Evolutionary conservation across 768 basidiomycete species (phyloP).

Genomic region (Rickenella mellea): DNA sequence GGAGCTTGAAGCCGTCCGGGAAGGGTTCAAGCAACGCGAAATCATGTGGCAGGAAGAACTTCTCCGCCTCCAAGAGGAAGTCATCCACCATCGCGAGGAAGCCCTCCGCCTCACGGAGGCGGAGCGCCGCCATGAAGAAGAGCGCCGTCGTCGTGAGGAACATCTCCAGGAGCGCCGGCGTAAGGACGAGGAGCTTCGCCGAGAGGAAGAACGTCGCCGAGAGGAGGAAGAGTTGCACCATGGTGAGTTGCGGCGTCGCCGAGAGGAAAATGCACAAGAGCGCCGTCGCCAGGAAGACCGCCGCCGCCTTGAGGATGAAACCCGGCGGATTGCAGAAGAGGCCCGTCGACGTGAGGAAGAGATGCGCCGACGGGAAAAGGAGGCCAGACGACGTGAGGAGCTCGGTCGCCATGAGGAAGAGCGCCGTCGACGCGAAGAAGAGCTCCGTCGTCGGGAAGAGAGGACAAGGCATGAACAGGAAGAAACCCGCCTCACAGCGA

Average conservation of each 20-base stretch:
- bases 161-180: constrained; percentile 8
- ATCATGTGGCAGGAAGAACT: too few relatives aligned
- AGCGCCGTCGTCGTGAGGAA: not conserved
- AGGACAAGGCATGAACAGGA: constrained; percentile 16
- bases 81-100: too few relatives aligned
- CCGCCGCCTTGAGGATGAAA: constrained; percentile 15
- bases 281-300: constrained; percentile 22
- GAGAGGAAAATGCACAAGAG: constrained; percentile 10
- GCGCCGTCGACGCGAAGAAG: constrained; percentile 18
- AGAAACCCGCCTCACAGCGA: constrained; percentile 2
- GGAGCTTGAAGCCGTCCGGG: too few relatives aligned
- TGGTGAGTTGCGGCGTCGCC: constrained; percentile 20
- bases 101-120: too few relatives aligned
- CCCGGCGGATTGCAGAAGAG: constrained; percentile 17
- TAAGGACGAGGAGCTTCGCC: constrained; percentile 8
- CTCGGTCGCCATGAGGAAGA: constrained; percentile 6
- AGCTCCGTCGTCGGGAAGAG: constrained; percentile 15
- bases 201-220: constrained; percentile 13
- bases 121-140: constrained; percentile 5
- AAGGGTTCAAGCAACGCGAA: too few relatives aligned
- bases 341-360: constrained; percentile 17
- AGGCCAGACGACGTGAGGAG: constrained; percentile 10
- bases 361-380: constrained; percentile 11
- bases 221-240: constrained; percentile 13
- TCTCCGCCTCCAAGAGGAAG: too few relatives aligned